Evolutionary conservation across 2,329 filamentous ascomycete genomes (phyloP), one percentile per base, ranked within the genome.

Genomic region (Hypoxylon sp.): DNA sequence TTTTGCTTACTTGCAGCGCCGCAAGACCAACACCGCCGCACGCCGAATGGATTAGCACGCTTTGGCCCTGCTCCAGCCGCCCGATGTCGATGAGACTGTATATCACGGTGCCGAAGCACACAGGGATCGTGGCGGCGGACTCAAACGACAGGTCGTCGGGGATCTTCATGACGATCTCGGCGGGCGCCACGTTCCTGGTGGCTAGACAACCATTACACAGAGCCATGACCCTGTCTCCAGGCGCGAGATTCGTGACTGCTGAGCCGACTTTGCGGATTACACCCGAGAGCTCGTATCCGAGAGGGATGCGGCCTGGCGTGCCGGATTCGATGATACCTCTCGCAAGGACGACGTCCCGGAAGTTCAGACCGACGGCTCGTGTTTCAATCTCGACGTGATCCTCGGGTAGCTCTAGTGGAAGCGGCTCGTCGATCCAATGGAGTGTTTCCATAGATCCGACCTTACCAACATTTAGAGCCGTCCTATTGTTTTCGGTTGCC

Each of bases 21-120:
- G 74, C 71, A 0, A 74, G 42, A 0, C 74, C 74, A 14, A 75
- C 70, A 3, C 69, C 73, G n/a, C 74, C 71, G 44, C 70, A 73
- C 0, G 67, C 73, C 3, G 63, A 68, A 33, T 75, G 74, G 42
- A 75, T 73, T 0, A 75, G 50, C 6, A 75, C 62, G 24, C 68
- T 71, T 59, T 73, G 72, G 0, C 64, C 66, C 13, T 55, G 19
- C 47, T 70, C 48, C 0, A 75, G 47, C 0, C 65, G 57, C 3
- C 59, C 74, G 4, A 74, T 55, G 4, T 70, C 61, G 1, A 74
- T 48, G 3, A 76, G 59, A 1, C 65, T 59, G 26, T 73, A 47
- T 10, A 74, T 64, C 0, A 68, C 74, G 0, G 73, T 76, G 0
- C 51, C 64, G 65, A 69, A 73, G 35, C 64, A 68, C 31, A 70